Evolutionary conservation across 257 asterid genomes (phyloP).

Genomic region (Solanum bulbocastanum): DNA sequence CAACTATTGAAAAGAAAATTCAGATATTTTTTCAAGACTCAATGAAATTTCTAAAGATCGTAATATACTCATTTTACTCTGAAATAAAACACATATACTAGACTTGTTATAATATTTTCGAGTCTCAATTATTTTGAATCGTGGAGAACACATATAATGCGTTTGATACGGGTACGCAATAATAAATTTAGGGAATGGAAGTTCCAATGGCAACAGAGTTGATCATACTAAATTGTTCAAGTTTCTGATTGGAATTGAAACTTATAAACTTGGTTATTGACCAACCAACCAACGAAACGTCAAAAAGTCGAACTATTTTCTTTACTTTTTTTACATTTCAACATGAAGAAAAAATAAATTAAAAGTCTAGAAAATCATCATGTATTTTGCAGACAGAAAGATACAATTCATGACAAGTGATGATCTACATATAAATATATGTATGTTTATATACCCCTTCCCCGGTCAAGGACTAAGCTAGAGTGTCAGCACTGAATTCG

Average conservation of each 20-base stretch:
- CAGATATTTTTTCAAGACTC: neutral
- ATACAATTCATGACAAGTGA: constrained; percentile 9
- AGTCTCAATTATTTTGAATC: neutral
- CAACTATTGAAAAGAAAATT: neutral
- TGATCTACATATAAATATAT: constrained; percentile 1
- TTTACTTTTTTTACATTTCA: neutral
- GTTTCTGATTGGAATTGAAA: neutral
- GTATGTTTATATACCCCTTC: neutral
- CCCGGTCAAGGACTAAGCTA: neutral
- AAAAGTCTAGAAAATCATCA: constrained; percentile 5
- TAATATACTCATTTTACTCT: neutral
- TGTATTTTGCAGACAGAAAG: neutral
- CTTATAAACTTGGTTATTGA: neutral
- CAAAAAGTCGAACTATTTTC: neutral
- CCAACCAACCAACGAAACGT: constrained; percentile 19
- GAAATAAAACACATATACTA: neutral
- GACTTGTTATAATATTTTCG: neutral
- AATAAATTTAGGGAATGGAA: neutral
- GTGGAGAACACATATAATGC: neutral
- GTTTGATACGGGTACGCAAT: neutral
- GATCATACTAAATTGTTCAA: neutral
- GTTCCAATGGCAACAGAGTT: neutral
- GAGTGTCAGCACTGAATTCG: neutral
- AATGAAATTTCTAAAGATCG: neutral
- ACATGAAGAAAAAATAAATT: neutral